Conservation (phyloP, 306 rosid species). For the Citrullus colocynthis region DNA sequence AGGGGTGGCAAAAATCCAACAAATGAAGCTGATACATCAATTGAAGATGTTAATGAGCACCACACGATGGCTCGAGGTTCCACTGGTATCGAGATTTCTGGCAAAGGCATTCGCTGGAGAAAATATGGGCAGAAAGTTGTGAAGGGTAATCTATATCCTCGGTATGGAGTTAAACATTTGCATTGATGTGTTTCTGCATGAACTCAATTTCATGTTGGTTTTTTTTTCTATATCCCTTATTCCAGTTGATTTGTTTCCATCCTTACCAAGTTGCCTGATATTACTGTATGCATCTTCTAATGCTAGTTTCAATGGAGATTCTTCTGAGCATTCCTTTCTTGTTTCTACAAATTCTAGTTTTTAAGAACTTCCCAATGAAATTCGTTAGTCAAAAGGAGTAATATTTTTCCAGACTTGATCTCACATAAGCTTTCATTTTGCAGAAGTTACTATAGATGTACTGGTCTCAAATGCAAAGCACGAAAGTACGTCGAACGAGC, state of each 20-base stretch:
- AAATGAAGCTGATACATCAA: constrained; percentile 38
- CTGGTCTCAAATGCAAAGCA: constrained; percentile 62
- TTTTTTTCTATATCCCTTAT: background rate
- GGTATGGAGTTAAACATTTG: constrained; percentile 20
- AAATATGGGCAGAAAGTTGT: constrained; percentile 97
- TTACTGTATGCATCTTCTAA: background rate
- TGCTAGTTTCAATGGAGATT: background rate
- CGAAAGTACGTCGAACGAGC: constrained; percentile 90
- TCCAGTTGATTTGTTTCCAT: background rate
- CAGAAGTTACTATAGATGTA: constrained; percentile 94
- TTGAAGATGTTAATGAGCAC: constrained; percentile 43
- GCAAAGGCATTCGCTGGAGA: constrained; percentile 94
- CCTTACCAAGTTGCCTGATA: background rate
- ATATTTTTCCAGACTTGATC: background rate
- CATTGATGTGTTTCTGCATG: background rate
- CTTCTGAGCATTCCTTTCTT: background rate
- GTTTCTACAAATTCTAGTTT: background rate
- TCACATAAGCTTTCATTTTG: constrained; percentile 1
- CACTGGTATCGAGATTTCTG: constrained; percentile 41
- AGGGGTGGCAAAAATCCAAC: constrained; percentile 57
- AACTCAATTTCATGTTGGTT: background rate
- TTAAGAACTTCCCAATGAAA: background rate
- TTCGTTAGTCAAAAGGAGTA: background rate
- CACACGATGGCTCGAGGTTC: constrained; percentile 48
- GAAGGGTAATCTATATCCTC: constrained; percentile 82